A percentile compares a stretch with the other conserved stretches of the same genome.
phyloP scores from a whole-genome alignment of 495 filamentous ascomycete genomes.

The Umbilicaria muhlenbergii region DNA sequence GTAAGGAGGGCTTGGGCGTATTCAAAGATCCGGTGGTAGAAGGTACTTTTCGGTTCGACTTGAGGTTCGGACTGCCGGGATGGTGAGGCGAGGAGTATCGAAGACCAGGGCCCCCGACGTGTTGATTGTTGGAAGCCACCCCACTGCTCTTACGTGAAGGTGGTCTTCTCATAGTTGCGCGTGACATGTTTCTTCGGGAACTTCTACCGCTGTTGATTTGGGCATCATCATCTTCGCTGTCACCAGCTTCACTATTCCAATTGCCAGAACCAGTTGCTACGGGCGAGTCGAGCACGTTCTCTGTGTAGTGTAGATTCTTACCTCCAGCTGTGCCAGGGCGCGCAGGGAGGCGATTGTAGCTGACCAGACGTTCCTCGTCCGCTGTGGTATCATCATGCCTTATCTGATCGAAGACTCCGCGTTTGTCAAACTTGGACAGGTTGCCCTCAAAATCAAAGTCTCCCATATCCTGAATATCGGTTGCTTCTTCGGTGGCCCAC shows the following conservation, averaged over 20 bases:
- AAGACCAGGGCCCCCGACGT: neutral
- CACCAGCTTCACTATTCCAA: conserved; percentile 59
- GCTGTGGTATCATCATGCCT: conserved; percentile 74
- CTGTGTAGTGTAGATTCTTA: conserved; percentile 81
- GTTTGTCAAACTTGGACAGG: conserved; percentile 88
- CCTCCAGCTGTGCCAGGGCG: conserved; percentile 68
- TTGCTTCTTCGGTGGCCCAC: conserved; percentile 93
- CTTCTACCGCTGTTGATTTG: conserved; percentile 38
- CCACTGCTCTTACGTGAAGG: conserved; percentile 49
- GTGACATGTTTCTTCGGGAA: conserved; percentile 36
- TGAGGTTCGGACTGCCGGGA: conserved; percentile 25
- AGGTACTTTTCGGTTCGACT: conserved; percentile 20
- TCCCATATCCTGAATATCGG: conserved; percentile 86
- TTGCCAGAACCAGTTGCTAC: conserved; percentile 23
- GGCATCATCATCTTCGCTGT: conserved; percentile 41
- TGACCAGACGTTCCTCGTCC: conserved; percentile 76
- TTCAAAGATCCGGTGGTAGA: conserved; percentile 20
- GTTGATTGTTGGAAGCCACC: conserved; percentile 15
- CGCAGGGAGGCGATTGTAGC: conserved; percentile 60
- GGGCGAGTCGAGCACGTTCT: conserved; percentile 69
- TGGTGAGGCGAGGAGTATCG: conserved; percentile 9
- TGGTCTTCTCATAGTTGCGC: conserved; percentile 29
- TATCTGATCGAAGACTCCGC: conserved; percentile 73
- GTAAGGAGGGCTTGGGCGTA: conserved; percentile 23
- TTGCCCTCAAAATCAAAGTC: conserved; percentile 88